Percentiles rank a stretch among this genome's conserved stretches.
Evolutionary conservation across 2,329 filamentous ascomycete species (phyloP).

Genomic region (Cercospora brassicicola): DNA sequence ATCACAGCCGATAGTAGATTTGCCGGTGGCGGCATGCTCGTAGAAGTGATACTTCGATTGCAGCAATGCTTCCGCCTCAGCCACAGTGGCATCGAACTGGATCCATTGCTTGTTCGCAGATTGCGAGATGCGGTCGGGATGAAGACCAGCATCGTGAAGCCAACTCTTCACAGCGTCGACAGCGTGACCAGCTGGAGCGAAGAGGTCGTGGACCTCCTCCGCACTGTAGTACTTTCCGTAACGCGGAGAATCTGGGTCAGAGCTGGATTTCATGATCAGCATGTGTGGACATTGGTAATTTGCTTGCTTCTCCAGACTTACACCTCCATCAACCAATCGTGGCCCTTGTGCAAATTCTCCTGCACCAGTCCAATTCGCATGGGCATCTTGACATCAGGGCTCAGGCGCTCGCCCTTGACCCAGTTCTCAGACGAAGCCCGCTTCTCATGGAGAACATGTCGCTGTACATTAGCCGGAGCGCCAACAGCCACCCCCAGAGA

Average conservation of each 20-base stretch:
- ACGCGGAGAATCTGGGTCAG: slow-evolving; percentile 32
- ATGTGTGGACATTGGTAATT: neutral
- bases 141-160: slow-evolving; percentile 40
- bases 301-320: neutral
- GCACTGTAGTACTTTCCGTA: slow-evolving; percentile 46
- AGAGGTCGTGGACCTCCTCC: slow-evolving; percentile 45
- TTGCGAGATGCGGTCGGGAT: slow-evolving; percentile 37
- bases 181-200: slow-evolving; percentile 41
- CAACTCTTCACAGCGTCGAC: slow-evolving; percentile 43
- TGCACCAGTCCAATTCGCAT: slow-evolving; percentile 33
- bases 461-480: slow-evolving; percentile 25
- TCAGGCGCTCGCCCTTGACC: slow-evolving; percentile 41
- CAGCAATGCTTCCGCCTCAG: slow-evolving; percentile 43
- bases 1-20: slow-evolving; percentile 43
- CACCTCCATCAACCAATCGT: slow-evolving; percentile 25
- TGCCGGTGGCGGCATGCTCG: slow-evolving; percentile 57
- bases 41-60: slow-evolving; percentile 58
- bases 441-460: slow-evolving; percentile 49
- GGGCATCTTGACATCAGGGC: slow-evolving; percentile 30
- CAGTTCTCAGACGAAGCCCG: slow-evolving; percentile 41
- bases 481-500: slow-evolving; percentile 19
- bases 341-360: slow-evolving; percentile 25
- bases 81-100: slow-evolving; percentile 45
- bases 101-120: slow-evolving; percentile 43
- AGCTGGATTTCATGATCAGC: slow-evolving; percentile 4